phyloP scores from a whole-genome alignment of 2,329 filamentous ascomycete genomes.

The Coniochaeta hoffmannii region DNA sequence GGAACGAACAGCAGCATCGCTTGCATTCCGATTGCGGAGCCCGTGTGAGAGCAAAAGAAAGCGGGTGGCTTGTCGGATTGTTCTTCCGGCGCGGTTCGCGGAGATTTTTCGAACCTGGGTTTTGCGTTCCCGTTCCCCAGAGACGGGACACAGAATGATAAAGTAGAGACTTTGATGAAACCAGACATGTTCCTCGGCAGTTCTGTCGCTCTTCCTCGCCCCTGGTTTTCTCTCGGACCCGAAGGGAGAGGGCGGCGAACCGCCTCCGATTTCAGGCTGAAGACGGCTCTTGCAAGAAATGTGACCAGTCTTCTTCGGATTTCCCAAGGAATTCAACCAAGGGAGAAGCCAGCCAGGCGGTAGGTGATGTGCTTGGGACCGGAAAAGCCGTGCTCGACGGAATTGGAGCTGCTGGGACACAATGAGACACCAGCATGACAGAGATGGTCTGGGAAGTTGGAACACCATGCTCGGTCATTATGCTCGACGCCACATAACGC shows the following conservation, averaged over 20 bases:
- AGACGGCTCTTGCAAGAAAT: not conserved
- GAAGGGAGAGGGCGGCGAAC: not conserved
- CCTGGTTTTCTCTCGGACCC: conserved; percentile 1
- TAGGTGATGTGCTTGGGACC: not conserved
- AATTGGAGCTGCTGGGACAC: not conserved
- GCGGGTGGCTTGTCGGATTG: not conserved
- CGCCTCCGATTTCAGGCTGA: not conserved
- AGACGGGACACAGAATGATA: not conserved
- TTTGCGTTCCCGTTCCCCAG: not conserved
- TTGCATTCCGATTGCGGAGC: not conserved
- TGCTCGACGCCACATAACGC: not conserved
- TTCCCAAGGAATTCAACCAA: not conserved
- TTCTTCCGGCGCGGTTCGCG: not conserved
- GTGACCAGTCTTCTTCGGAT: not conserved
- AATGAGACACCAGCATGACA: not conserved
- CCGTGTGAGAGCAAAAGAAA: not conserved
- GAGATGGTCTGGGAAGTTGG: not conserved
- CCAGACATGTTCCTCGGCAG: conserved; percentile 1
- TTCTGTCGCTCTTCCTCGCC: not conserved
- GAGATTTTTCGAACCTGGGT: not conserved
- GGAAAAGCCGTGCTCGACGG: not conserved
- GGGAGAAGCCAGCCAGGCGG: not conserved
- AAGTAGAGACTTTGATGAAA: conserved; percentile 1
- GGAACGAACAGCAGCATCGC: not conserved
- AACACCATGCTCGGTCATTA: not conserved